Base-by-base conservation (phyloP, 176 grass and related monocot species). In the Paspalum vaginatum region DNA sequence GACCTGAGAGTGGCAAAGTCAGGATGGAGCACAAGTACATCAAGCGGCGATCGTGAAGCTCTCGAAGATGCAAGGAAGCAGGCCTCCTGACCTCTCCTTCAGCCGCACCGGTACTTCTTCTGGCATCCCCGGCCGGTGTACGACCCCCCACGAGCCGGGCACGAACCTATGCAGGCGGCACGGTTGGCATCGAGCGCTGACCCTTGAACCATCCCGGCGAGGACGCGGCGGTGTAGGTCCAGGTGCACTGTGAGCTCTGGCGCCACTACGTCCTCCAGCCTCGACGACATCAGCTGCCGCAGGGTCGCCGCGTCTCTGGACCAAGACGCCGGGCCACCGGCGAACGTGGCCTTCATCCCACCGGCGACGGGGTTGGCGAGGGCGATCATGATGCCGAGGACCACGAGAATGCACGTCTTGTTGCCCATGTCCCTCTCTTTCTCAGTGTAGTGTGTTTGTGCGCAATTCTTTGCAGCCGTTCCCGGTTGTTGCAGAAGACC, bases 191-290 rank as follows among this genome's bases (percentile, higher is more conserved):
- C 13, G 20, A 80, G 46, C n/a, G 38, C 75, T 3, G 21, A 15
- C 16, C 3, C 0, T 0, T 22, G 1, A 0, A 52, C 16, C 17
- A 1, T 8, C 2, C 14, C 18, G 68, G 46, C 39, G 54, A 87
- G 85, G 16, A 82, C 18, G 45, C 79, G 78, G 14, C 85, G 85
- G 65, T 82, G 79, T 37, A 82, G 11, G 25, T 82, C 72, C 46
- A 82, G 22, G 15, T 52, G 24, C 47, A 37, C 15, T 1, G 68
- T 27, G 25, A 72, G 47, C 46, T 72, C 68, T 1, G 68, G 68
- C 47, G 25, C 68, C 21, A 72, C 46, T 8, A 7, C 14, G 7
- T 72, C 77, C 76, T 86, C 84, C 14, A 80, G 84, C 84, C 22
- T 79, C 24, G 25, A 51, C 44, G 68, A 72, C 67, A 73, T 65